Percentiles rank a stretch among this genome's conserved stretches.
Evolutionary conservation across 2,329 filamentous ascomycete species (phyloP).

Genomic region (Penicillium sp.): DNA sequence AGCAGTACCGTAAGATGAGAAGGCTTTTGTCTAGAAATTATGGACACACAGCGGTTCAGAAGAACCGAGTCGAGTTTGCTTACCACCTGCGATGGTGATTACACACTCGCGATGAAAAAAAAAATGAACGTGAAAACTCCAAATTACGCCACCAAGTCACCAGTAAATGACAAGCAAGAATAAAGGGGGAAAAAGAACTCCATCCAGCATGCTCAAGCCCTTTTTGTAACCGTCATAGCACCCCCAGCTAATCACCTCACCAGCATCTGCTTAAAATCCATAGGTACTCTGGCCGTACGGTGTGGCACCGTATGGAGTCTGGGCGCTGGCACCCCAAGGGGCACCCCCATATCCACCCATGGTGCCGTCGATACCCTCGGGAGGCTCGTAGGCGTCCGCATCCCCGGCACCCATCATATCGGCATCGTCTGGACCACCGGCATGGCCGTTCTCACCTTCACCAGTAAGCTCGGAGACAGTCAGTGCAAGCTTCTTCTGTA

Average conservation of each 20-base stretch:
- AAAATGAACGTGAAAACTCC: slow-evolving; percentile 13
- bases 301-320: slow-evolving; percentile 63
- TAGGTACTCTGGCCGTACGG: slow-evolving; percentile 59
- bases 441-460: slow-evolving; percentile 59
- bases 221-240: slow-evolving; percentile 11
- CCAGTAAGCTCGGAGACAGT: slow-evolving; percentile 69
- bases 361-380: slow-evolving; percentile 49
- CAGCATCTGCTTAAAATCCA: slow-evolving; percentile 30
- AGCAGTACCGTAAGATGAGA: background rate
- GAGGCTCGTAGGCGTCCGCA: slow-evolving; percentile 54
- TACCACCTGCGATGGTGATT: background rate
- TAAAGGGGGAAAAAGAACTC: slow-evolving; percentile 22
- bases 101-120: background rate
- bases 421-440: slow-evolving; percentile 50
- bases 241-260: background rate
- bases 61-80: background rate
- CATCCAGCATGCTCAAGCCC: slow-evolving; percentile 28
- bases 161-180: slow-evolving; percentile 14
- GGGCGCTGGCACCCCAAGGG: slow-evolving; percentile 66
- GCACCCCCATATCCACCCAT: slow-evolving; percentile 51
- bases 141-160: slow-evolving; percentile 21
- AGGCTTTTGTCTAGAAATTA: slow-evolving; percentile 2
- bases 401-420: slow-evolving; percentile 55
- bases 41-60: background rate
- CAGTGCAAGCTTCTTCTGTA: slow-evolving; percentile 86